Conservation (phyloP, 208 protist species). For the Leishmania guyanensis region DNA sequence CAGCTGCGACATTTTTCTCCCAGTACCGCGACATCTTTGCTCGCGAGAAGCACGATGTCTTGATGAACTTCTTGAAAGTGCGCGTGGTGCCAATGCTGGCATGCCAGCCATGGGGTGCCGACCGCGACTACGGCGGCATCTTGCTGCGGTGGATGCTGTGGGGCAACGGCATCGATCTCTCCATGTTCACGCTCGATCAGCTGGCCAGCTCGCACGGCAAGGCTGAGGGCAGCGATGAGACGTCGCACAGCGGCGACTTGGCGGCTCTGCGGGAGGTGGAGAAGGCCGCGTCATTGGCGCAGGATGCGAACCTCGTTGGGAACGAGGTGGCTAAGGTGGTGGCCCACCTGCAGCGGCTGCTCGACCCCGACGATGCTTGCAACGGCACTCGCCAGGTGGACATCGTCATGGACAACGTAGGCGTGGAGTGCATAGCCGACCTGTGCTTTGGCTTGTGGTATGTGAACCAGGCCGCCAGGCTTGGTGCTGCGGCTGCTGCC, state of each 20-base stretch:
- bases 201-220: conserved; percentile 37
- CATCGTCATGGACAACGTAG: conserved; percentile 91
- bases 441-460: conserved; percentile 81
- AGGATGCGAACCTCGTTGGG: conserved; percentile 64
- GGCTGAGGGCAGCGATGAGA: conserved; percentile 4
- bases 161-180: conserved; percentile 87
- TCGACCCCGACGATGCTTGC: conserved; percentile 22
- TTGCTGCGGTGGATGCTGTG: conserved; percentile 87
- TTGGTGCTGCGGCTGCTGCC: conserved; percentile 9
- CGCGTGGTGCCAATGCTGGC: conserved; percentile 81
- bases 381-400: conserved; percentile 46
- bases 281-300: conserved; percentile 24
- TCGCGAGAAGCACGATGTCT: conserved; percentile 68
- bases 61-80: conserved; percentile 56
- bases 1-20: conserved; percentile 34
- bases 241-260: conserved; percentile 7
- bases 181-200: conserved; percentile 88
- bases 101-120: conserved; percentile 64
- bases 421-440: conserved; percentile 83
- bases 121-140: conserved; percentile 45
- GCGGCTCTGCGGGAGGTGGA: conserved; percentile 43
- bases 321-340: conserved; percentile 57
- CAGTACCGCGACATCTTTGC: conserved; percentile 82
- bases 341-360: conserved; percentile 40
- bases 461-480: conserved; percentile 37